Evolutionary conservation across 768 basidiomycete genomes (phyloP), one percentile per base, ranked within the genome.

Genomic region (Dictyophora rubrovolvata): DNA sequence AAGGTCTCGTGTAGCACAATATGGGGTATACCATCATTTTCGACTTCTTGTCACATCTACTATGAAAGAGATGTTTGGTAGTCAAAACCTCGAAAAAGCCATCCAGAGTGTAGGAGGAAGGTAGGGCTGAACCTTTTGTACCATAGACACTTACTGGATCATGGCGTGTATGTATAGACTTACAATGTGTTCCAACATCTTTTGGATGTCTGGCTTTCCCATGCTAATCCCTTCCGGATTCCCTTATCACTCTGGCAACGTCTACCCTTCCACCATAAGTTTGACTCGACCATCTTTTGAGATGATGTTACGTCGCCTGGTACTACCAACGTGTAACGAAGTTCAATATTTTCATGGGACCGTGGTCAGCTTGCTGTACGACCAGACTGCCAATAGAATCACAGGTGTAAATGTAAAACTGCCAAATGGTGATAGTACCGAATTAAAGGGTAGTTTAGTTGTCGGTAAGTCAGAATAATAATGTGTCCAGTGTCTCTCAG

Each of bases 301-400:
- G 53, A 65, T 65, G 2, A 47, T 65, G 18, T 17, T 69, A 16
- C 63, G 68, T 35, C 60, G 61, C 37, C 22, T 68, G 10, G 61
- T 64, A 9, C 34, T 63, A 21, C 36, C 37, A 7, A 34, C 35
- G 6, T 67, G 63, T 59, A 47, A 60, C 17, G 61, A 66, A 33
- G 59, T 69, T 23, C 18, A 63, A 21, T 66, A 66, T 23, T 48
- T 68, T 18, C 20, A 50, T 33, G 68, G 68, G 22, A 65, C 64
- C 1, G 67, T 65, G 33, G 52, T 55, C 12, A 18, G 20, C 33
- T 35, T 59, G 18, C 22, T 63, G 2, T 34, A 58, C 10, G 63
- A 68, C 50, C 23, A 58, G 16, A 60, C 66, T 50, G 53, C 60
- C 20, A 54, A 60, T 18, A 34, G 34, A 6, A 21, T 37, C 3